Evolutionary conservation across 2,329 filamentous ascomycete species (phyloP).

Genomic region (Clarireedia hainanense): DNA sequence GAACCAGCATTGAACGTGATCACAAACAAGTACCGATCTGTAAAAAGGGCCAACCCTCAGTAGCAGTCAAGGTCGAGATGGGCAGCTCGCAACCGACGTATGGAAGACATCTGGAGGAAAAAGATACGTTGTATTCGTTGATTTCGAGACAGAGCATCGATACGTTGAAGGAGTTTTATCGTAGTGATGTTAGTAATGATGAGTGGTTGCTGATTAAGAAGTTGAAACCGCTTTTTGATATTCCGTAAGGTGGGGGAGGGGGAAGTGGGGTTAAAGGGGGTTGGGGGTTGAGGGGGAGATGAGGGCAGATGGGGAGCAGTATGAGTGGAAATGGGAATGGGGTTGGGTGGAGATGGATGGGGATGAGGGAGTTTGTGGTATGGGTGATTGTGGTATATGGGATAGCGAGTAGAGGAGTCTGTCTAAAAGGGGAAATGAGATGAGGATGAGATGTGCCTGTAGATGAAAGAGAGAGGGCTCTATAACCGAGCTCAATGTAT

Average conservation of each 20-base stretch:
- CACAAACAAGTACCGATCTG: conserved; percentile 90
- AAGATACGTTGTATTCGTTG: conserved; percentile 77
- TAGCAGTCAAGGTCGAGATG: conserved; percentile 95
- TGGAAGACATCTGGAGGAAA: conserved; percentile 89
- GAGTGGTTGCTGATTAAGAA: conserved; percentile 95
- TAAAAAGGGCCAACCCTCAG: conserved; percentile 95
- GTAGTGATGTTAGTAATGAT: conserved; percentile 77
- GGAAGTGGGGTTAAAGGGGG: neutral
- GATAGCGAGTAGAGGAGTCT: too few species aligned
- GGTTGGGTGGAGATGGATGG: neutral
- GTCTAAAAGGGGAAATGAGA: too few species aligned
- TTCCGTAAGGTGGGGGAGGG: conserved; percentile 33
- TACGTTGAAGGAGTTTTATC: conserved; percentile 92
- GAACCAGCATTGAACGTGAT: conserved; percentile 93
- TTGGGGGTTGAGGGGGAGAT: neutral
- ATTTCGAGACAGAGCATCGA: conserved; percentile 88
- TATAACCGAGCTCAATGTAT: too few species aligned
- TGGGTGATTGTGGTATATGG: too few species aligned
- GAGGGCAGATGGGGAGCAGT: neutral
- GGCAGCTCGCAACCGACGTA: conserved; percentile 88
- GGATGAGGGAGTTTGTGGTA: too few species aligned
- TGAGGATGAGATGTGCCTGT: too few species aligned
- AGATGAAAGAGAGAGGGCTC: too few species aligned
- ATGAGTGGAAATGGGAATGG: neutral
- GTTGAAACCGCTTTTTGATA: conserved; percentile 90